Conservation (phyloP, 352 stramenopile species). For the Elongisporangium anandrum region DNA sequence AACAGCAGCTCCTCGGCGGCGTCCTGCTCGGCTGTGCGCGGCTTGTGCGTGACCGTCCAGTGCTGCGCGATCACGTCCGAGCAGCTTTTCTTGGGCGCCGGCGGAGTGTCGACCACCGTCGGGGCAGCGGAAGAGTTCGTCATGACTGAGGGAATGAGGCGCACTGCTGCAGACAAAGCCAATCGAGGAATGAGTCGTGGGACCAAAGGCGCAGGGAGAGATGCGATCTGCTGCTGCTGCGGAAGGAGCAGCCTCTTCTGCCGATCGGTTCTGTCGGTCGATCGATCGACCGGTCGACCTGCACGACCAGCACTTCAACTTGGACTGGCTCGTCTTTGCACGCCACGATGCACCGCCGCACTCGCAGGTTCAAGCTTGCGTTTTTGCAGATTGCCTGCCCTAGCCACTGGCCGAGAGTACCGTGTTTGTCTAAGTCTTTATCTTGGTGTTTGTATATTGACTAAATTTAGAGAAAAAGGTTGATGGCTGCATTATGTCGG, state of each 20-base stretch:
- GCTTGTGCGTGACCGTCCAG: conserved; percentile 45
- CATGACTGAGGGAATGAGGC: not conserved
- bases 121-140: not conserved
- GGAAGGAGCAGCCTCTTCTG: not conserved
- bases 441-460: not conserved
- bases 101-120: conserved; percentile 8
- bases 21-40: conserved; percentile 38
- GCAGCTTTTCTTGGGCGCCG: conserved; percentile 20
- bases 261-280: not conserved
- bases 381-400: not conserved
- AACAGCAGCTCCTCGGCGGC: conserved; percentile 51
- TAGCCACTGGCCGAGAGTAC: not conserved
- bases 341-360: not conserved
- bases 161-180: conserved; percentile 12
- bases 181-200: conserved; percentile 26
- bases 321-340: conserved; percentile 14
- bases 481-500: not conserved
- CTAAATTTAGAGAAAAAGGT: not conserved
- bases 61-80: conserved; percentile 26
- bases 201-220: too few relatives aligned
- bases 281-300: not conserved
- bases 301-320: conserved; percentile 18
- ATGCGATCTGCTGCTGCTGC: not conserved
- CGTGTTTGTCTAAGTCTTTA: not conserved
- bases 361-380: not conserved